Evolutionary conservation across 495 filamentous ascomycete genomes (phyloP), one percentile per base, ranked within the genome.

Genomic region (Daldinia decipiens): DNA sequence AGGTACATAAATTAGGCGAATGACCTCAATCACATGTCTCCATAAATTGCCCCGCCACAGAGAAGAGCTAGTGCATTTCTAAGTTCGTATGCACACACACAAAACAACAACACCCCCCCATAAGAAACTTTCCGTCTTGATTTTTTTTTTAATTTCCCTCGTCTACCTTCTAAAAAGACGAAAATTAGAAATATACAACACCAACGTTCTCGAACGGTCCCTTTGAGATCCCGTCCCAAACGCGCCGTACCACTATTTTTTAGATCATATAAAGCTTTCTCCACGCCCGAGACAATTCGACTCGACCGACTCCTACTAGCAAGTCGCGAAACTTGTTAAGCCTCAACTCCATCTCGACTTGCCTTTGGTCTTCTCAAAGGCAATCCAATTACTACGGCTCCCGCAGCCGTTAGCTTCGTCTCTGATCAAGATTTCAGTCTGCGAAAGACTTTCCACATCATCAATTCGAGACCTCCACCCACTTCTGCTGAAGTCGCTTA

Each of bases 371-470:
- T 80, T 76, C 68, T 87, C 88, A 90, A 92, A 91, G 89, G 87
- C 85, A 80, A 80, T 73, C 62, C 68, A 68, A 66, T 79, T 85
- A 92, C 76, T 81, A 95, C 92, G 92, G 91, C 91, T 90, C 80
- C 79, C 76, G 78, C 79, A 85, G 89, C 90, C 88, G 86, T 86
- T 58, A 79, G 78, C 65, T 80, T 85, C 65, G 83, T 89, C 74
- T 89, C 85, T 82, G 87, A 93, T 85, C 91, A 95, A 92, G 87
- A 94, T 96, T 93, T 83, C 82, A 82, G 83, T 80, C 78, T 83
- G 73, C 81, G 81, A 70, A 80, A 85, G 79, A 81, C 82, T 65
- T 82, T 91, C 87, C 93, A 91, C 79, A 87, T 92, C 82, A 84
- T 85, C 84, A 85, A 85, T 83, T 80, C 79, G 58, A 71, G 82